phyloP scores from a whole-genome alignment of 73 alveolate genomes.

The Effrenium voratum region DNA sequence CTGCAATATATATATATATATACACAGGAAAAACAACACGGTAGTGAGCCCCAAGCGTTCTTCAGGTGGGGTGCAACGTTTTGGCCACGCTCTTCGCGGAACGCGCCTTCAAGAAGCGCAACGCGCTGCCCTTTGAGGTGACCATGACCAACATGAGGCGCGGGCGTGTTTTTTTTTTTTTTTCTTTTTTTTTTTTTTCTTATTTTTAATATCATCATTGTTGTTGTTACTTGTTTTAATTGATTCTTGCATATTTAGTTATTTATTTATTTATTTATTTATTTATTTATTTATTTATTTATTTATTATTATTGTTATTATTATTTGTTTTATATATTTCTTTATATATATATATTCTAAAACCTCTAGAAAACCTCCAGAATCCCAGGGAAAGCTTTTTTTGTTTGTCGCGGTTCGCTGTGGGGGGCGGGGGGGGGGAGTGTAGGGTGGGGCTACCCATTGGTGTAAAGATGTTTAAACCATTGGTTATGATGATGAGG shows the following conservation, averaged over 20 bases:
- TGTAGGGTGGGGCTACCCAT: too few relatives aligned
- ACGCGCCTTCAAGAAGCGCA: conserved; percentile 1
- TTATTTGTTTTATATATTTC: background rate
- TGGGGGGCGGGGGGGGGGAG: too few relatives aligned
- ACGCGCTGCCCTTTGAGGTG: conserved; percentile 6
- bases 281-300: background rate
- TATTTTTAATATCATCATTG: background rate
- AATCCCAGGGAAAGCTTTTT: too few relatives aligned
- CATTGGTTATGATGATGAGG: too few relatives aligned
- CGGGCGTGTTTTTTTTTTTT: background rate
- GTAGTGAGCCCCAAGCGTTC: too few relatives aligned
- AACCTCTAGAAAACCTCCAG: too few relatives aligned
- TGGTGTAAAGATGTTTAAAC: too few relatives aligned
- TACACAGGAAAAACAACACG: too few relatives aligned
- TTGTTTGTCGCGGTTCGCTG: too few relatives aligned
- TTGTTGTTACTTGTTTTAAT: background rate
- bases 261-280: background rate
- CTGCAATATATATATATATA: too few relatives aligned
- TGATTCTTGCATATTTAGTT: background rate
- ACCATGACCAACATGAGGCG: conserved; percentile 56
- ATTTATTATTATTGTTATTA: background rate
- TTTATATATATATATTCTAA: too few relatives aligned
- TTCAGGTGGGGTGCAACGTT: conserved; percentile 49
- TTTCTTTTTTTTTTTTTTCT: background rate
- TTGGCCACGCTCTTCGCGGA: conserved; percentile 42